These are phyloP conservation scores for Diaporthe velutina DNA, from an alignment of 2,329 filamentous ascomycete species.

Conservation along the genomic window DNA sequence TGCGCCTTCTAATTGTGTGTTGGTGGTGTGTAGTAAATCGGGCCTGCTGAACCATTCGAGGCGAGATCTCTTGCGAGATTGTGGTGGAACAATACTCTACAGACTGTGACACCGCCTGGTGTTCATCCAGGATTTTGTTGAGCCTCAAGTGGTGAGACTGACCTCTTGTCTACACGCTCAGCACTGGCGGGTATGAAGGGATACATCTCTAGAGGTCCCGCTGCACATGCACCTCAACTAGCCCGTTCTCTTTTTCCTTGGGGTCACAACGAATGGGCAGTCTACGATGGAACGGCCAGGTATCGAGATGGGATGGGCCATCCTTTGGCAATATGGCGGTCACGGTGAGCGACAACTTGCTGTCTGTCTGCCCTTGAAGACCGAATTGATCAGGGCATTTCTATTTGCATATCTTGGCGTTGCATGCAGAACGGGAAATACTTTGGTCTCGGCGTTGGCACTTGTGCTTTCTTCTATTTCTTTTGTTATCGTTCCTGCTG, in stretches of 20 bases:
- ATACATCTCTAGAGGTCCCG: background rate
- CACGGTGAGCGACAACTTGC: background rate
- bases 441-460: conserved; percentile 26
- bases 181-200: background rate
- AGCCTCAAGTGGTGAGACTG: background rate
- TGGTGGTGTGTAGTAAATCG: no score
- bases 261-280: no score
- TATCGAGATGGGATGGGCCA: background rate
- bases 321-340: background rate
- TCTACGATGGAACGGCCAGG: background rate
- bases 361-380: background rate
- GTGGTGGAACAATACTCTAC: background rate
- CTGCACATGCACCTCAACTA: background rate
- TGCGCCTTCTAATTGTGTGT: background rate
- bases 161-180: background rate
- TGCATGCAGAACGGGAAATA: conserved; percentile 32
- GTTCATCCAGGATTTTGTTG: no score
- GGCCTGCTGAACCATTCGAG: background rate
- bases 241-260: background rate
- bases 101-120: background rate
- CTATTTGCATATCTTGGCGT: conserved; percentile 37
- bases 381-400: background rate
- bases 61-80: background rate
- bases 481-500: background rate
- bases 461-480: conserved; percentile 22